Evolutionary conservation across 2,329 filamentous ascomycete genomes (phyloP), one percentile per base, ranked within the genome.

Genomic region (Rosellinia necatrix): DNA sequence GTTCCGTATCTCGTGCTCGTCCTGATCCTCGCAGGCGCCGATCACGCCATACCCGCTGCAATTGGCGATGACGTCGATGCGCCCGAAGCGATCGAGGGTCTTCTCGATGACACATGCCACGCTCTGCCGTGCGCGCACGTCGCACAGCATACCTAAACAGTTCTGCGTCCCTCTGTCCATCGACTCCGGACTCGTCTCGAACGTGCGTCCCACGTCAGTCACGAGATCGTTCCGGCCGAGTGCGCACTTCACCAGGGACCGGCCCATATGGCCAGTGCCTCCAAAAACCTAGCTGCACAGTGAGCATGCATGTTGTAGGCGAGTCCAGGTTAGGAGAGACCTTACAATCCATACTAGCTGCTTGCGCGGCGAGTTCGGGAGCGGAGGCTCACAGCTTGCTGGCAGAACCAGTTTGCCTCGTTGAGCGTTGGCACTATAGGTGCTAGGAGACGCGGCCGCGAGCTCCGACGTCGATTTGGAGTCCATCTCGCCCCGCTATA

Each of bases 41-140:
- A 97, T 96, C 50, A 99, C 92, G 49, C 92, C 93, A 74, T 96
- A 97, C 13, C 93, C 93, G 10, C 91, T 92, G 75, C 92, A 96
- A 73, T 96, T 97, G 65, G 89, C 92, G 55, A 97, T 88, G 48
- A 96, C 84, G 70, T 97, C 93, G 62, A 97, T 83, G 56, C 85
- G 86, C 0, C 90, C 89, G 76, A 94, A 97, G 56, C 84, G 85
- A 30, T 82, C 77, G 41, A 96, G 81, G 5, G 89, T 87, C 57
- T 77, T 81, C 64, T 89, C 81, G 48, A 96, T 83, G 1, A 89
- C 90, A 25, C 81, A 78, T 29, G 82, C 78, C 5, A 97, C 91
- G 0, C 91, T 96, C 53, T 89, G 84, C 29, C 89, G 84, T 2
- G 90, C 86, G 38, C 94, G 85, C 4, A 99, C 91, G 70, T 99